Conservation (phyloP, 202 grass and related monocot species). For the Cymbopogon flexuosus region DNA sequence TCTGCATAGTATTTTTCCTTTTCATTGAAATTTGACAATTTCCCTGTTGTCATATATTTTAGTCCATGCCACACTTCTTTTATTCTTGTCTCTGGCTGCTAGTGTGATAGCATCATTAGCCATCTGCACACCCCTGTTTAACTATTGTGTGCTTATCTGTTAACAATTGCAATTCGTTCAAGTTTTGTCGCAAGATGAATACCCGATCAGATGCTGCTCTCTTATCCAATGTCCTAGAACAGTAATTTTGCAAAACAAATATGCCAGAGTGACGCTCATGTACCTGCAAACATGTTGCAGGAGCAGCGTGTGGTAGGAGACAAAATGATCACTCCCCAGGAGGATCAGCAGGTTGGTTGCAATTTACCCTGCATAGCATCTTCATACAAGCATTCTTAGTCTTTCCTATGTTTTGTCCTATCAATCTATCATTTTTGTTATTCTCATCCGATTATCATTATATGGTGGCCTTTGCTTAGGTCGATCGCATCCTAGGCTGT, state of each 20-base stretch:
- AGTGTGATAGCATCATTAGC: background rate
- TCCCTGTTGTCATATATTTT: constrained; percentile 12
- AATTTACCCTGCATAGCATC: background rate
- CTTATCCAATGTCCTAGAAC: background rate
- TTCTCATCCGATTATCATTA: constrained; percentile 32
- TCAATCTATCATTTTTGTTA: constrained; percentile 13
- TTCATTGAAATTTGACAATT: constrained; percentile 9
- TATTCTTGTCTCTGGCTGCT: constrained; percentile 17
- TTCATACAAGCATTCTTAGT: constrained; percentile 1
- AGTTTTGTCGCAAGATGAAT: constrained; percentile 11
- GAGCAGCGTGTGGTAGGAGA: constrained; percentile 29
- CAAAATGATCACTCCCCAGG: constrained; percentile 19
- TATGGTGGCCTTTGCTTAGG: constrained; percentile 47
- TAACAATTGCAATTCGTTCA: background rate
- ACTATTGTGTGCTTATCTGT: background rate
- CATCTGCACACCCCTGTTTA: constrained; percentile 1
- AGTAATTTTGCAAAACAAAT: constrained; percentile 21
- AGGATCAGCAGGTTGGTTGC: constrained; percentile 40
- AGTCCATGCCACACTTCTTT: background rate
- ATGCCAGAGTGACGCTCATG: constrained; percentile 35
- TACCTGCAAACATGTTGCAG: constrained; percentile 42
- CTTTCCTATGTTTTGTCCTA: background rate
- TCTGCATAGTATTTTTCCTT: constrained; percentile 3
- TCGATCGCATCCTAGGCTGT: constrained; percentile 86
- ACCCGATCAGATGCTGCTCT: constrained; percentile 1